A percentile compares a stretch with the other conserved stretches of the same genome.
phyloP scores from a whole-genome alignment of 495 filamentous ascomycete species.

The Hypoxylon lienhwacheense region DNA sequence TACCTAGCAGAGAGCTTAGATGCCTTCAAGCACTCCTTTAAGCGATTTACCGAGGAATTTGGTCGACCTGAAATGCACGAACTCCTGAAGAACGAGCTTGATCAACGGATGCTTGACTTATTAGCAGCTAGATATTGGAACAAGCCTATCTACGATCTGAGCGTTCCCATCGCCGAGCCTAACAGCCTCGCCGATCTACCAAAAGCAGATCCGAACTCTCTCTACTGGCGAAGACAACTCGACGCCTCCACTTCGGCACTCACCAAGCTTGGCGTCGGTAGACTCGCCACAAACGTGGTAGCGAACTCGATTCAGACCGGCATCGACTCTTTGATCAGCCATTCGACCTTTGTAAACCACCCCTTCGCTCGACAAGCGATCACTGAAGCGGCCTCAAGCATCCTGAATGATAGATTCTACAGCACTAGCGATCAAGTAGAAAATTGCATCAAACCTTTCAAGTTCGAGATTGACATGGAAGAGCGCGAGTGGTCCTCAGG shows the following conservation, averaged over 20 bases:
- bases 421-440: constrained; percentile 98
- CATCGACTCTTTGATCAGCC: constrained; percentile 73
- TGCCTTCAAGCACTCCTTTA: constrained; percentile 97
- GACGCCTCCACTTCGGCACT: constrained; percentile 88
- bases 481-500: constrained; percentile 84
- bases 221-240: constrained; percentile 92
- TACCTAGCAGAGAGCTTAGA: constrained; percentile 95
- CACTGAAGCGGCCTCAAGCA: constrained; percentile 80
- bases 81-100: constrained; percentile 87
- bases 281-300: constrained; percentile 87
- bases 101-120: constrained; percentile 94
- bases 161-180: constrained; percentile 60
- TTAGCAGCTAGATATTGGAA: constrained; percentile 97
- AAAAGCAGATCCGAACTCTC: constrained; percentile 77
- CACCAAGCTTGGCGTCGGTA: constrained; percentile 90
- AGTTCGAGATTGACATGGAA: constrained; percentile 94
- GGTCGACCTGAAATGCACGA: constrained; percentile 86
- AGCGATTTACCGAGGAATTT: constrained; percentile 85
- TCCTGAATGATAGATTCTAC: constrained; percentile 92
- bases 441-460: constrained; percentile 99
- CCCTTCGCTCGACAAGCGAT: constrained; percentile 91
- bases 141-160: constrained; percentile 80
- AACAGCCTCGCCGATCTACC: constrained; percentile 76
- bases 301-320: constrained; percentile 84
- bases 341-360: constrained; percentile 83